Percentiles rank a stretch among this genome's conserved stretches.
These are phyloP conservation scores for Glebionis coronaria DNA, from an alignment of 129 eudicot genomes.

Conservation along the genomic window DNA sequence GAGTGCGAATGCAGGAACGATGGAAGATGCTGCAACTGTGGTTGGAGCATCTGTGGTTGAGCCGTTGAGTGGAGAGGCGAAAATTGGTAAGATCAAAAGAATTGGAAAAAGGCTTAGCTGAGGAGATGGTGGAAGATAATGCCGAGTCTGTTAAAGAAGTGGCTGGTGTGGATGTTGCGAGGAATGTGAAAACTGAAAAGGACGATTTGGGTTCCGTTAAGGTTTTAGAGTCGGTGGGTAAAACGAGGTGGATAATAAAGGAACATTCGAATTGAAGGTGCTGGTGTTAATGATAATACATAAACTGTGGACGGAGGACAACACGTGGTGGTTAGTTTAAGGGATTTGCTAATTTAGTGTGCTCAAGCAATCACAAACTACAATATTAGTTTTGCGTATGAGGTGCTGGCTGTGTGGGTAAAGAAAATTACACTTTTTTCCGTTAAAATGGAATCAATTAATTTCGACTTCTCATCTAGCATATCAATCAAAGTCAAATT, in stretches of 20 bases:
- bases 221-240: constrained; percentile 14
- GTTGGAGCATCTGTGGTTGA: not conserved
- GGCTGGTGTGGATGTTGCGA: no score
- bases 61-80: not conserved
- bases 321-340: no score
- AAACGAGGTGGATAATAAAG: constrained; percentile 3
- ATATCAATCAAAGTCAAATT: no score
- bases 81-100: not conserved
- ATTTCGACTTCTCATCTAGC: no score
- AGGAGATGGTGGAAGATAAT: constrained; percentile 16
- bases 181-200: constrained; percentile 23
- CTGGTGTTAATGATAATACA: constrained; percentile 5
- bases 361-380: no score
- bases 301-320: constrained; percentile 17
- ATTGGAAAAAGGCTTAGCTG: constrained; percentile 11
- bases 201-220: constrained; percentile 27
- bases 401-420: no score
- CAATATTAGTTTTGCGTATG: no score
- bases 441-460: no score
- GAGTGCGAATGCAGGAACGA: no score
- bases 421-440: no score
- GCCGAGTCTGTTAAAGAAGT: constrained; percentile 26
- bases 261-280: constrained; percentile 3
- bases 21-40: constrained; percentile 4
- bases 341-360: no score